A percentile compares a stretch with the other conserved stretches of the same genome.
These are phyloP conservation scores for Neocatenulostroma microsporum DNA, from an alignment of 2,329 filamentous ascomycete genomes.

Conservation along the genomic window DNA sequence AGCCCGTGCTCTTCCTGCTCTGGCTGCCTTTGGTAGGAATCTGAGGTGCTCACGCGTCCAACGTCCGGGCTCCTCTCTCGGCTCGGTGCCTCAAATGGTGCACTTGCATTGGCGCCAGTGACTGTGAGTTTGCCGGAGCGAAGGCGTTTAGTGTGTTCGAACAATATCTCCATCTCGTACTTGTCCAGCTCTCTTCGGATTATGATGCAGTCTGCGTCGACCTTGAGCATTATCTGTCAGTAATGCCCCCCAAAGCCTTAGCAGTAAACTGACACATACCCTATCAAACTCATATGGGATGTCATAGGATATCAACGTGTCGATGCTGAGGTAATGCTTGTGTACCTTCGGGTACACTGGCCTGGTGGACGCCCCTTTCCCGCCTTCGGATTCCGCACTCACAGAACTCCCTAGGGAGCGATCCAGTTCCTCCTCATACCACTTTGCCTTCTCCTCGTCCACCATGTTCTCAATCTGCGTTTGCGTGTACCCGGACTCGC, in stretches of 20 bases:
- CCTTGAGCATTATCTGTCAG: too few relatives aligned
- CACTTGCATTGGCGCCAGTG: too few relatives aligned
- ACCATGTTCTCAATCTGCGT: conserved; percentile 43
- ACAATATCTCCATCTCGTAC: conserved; percentile 42
- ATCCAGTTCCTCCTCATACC: conserved; percentile 22
- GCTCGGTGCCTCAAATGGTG: conserved; percentile 38
- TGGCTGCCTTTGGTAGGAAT: conserved; percentile 23
- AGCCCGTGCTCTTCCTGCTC: conserved; percentile 30
- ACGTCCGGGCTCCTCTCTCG: too few relatives aligned
- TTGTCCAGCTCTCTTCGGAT: conserved; percentile 44
- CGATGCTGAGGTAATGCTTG: conserved; percentile 37
- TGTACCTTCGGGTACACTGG: conserved; percentile 45
- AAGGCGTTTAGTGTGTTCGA: conserved; percentile 43
- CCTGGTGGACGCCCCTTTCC: neutral
- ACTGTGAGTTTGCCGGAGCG: conserved; percentile 27
- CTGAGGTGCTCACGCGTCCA: too few relatives aligned
- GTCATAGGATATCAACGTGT: conserved; percentile 42
- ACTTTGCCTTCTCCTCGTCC: conserved; percentile 38
- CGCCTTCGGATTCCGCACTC: too few relatives aligned
- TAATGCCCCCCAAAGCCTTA: too few relatives aligned
- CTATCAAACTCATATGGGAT: conserved; percentile 42
- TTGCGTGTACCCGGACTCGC: too few relatives aligned
- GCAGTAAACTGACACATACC: too few relatives aligned
- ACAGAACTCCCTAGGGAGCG: too few relatives aligned
- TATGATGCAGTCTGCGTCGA: conserved; percentile 42